phyloP scores from a whole-genome alignment of 2,329 filamentous ascomycete genomes.

The Cladophialophora bantiana region DNA sequence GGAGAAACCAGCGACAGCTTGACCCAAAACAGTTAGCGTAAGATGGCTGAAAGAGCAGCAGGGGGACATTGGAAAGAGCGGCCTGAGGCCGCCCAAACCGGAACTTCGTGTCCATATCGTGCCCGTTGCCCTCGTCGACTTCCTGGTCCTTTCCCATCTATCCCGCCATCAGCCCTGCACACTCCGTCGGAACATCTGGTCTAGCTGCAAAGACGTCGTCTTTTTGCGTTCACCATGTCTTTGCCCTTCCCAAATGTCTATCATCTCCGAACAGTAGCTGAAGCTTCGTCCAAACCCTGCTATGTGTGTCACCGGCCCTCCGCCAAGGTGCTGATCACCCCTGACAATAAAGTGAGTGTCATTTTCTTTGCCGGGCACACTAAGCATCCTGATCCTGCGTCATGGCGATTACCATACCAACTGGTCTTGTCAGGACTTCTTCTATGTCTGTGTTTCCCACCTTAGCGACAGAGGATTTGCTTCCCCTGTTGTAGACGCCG shows the following conservation, averaged over 20 bases:
- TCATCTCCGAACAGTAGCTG: slow-evolving; percentile 84
- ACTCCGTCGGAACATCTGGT: neutral
- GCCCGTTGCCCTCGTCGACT: neutral
- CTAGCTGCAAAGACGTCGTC: neutral
- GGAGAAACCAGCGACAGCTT: too few relatives aligned
- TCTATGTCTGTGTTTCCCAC: slow-evolving; percentile 86
- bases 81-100: neutral
- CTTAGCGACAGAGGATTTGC: slow-evolving; percentile 85
- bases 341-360: slow-evolving; percentile 78
- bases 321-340: slow-evolving; percentile 84
- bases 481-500: slow-evolving; percentile 58
- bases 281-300: slow-evolving; percentile 81
- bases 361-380: neutral
- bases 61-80: neutral
- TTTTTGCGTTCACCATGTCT: slow-evolving; percentile 19
- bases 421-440: slow-evolving; percentile 71
- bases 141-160: neutral
- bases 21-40: neutral
- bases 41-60: neutral
- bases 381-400: neutral
- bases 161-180: neutral
- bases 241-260: slow-evolving; percentile 73
- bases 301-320: slow-evolving; percentile 91
- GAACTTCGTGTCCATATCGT: slow-evolving; percentile 38
- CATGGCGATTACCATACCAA: slow-evolving; percentile 14